Base-by-base conservation (phyloP, 805 yeast genomes). In the Lachancea cidri region DNA sequence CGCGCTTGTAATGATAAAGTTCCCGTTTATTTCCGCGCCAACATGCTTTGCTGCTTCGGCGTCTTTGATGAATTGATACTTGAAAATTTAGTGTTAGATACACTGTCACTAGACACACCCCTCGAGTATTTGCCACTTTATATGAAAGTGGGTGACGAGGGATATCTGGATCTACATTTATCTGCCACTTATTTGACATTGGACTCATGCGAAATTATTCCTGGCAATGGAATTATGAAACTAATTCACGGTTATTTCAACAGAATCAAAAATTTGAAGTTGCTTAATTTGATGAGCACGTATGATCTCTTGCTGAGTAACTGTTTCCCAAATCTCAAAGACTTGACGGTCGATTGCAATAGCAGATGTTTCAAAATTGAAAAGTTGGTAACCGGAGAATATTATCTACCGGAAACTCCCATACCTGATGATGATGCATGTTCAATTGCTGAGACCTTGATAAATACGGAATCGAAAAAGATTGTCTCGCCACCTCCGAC, bases 271-370 rank as follows among this genome's bases (percentile, higher is more conserved):
- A 45, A 50, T 5, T 54, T 79, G 14, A 57, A 62, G 34, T 55
- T 79, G 25, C 42, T 60, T 8, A 58, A 66, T 20, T 54, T 77
- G 14, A 58, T 58, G 22, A 65, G 73, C 22, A 69, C 69, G 22
- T 65, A 58, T 25, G 81, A 76, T 47, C 60, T 79, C 29, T 65
- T 79, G 4, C 46, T 76, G 22, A 71, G 74, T 36, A 77, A 73
- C 50, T 66, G 68, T 43, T 74, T 75, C 47, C 61, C 63, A 4
- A 49, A 52, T 1, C 53, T 77, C 18, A 46, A 61, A 5, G 57
- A 63, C 9, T 45, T 79, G 17, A 59, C 66, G 7, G 55, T 79
- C 11, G 83, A 78, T 50, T 54, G 78, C 32, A 65, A 66, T 44
- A 76, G 82, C 25, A 61, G 60, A 18, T 67, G 77, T 11, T 78